Evolutionary conservation across 192 early-diverging fungal genomes (phyloP).

Genomic region (Obelidium mucronatum): DNA sequence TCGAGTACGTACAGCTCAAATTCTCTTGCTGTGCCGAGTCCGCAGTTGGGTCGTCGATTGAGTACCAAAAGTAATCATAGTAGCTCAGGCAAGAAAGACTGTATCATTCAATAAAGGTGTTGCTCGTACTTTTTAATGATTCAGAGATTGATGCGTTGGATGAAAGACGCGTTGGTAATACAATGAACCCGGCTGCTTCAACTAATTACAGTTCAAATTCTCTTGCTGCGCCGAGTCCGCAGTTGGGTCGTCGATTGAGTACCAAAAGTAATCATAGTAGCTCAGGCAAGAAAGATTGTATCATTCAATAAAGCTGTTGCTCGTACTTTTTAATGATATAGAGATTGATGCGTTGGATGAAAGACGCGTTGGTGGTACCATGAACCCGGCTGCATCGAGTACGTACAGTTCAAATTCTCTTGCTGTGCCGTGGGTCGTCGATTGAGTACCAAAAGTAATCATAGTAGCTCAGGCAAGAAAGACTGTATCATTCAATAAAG

Average conservation of each 20-base stretch:
- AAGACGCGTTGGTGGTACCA: not conserved
- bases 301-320: no score
- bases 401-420: no score
- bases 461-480: not conserved
- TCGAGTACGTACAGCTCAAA: no score
- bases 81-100: not conserved
- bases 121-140: no score
- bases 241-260: not conserved
- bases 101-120: not conserved
- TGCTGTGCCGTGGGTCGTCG: no score
- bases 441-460: not conserved
- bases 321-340: no score
- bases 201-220: no score
- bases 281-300: not conserved
- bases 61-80: not conserved
- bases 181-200: not conserved
- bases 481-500: not conserved
- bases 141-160: constrained; percentile 15
- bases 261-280: not conserved
- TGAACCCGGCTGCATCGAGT: not conserved
- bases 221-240: no score
- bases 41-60: not conserved
- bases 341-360: constrained; percentile 23
- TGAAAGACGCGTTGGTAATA: not conserved
- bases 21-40: no score